phyloP scores from a whole-genome alignment of 31 red algal genomes.

The Asparagopsis taxiformis region DNA sequence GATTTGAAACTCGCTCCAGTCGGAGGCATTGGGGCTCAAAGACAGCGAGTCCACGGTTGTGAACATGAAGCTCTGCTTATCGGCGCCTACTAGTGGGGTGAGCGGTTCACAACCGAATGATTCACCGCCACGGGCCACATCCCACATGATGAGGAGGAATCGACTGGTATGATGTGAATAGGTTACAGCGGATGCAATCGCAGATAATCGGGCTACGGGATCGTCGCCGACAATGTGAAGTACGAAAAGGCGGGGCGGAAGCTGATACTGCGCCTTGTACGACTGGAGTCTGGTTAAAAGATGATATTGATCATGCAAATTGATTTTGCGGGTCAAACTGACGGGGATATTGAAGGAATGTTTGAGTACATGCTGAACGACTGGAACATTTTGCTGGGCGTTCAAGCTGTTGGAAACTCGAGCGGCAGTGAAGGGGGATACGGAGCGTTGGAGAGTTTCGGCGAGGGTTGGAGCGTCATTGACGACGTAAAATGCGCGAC shows the following conservation, averaged over 20 bases:
- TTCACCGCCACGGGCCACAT: slow-evolving; percentile 47
- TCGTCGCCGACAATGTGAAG: slow-evolving; percentile 41
- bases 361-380: slow-evolving; percentile 7
- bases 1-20: slow-evolving; percentile 69
- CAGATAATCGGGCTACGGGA: slow-evolving; percentile 13
- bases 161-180: slow-evolving; percentile 56
- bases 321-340: slow-evolving; percentile 40
- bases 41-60: slow-evolving; percentile 30
- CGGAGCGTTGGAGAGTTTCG: not conserved
- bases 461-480: not conserved
- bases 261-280: not conserved
- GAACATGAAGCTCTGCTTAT: slow-evolving; percentile 38
- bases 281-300: slow-evolving; percentile 41
- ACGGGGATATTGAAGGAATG: slow-evolving; percentile 39
- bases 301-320: slow-evolving; percentile 6
- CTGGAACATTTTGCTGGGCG: not conserved
- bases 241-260: slow-evolving; percentile 37
- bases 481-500: not conserved
- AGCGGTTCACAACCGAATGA: slow-evolving; percentile 23
- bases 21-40: slow-evolving; percentile 38
- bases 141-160: slow-evolving; percentile 59
- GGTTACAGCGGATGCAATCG: slow-evolving; percentile 46
- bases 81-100: not conserved
- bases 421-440: not conserved
- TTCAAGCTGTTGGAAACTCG: not conserved